Conservation (phyloP, 306 rosid species). For the Adenanthera pavonina region DNA sequence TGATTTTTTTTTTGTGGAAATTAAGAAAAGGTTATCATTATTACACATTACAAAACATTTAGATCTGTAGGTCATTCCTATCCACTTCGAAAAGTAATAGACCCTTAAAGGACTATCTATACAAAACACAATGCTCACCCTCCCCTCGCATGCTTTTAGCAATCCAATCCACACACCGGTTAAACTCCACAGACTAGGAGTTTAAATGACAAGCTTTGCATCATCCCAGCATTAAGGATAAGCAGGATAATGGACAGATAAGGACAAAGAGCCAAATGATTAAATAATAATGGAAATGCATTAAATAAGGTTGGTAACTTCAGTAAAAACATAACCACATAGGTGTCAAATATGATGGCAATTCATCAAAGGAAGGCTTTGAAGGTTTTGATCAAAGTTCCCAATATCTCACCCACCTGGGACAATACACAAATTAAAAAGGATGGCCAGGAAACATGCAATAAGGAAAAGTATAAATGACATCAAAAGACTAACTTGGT, state of each 20-base stretch:
- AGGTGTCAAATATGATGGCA: constrained; percentile 94
- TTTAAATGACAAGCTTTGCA: not conserved
- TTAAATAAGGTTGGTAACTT: constrained; percentile 7
- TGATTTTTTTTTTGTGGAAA: no score
- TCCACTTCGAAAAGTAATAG: no score
- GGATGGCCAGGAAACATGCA: not conserved
- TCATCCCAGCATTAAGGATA: not conserved
- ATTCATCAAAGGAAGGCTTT: constrained; percentile 91
- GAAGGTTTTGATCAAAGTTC: constrained; percentile 95
- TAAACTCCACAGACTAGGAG: no score
- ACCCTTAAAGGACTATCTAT: no score
- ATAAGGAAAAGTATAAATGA: not conserved
- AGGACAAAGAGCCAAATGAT: not conserved
- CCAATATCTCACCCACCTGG: constrained; percentile 98
- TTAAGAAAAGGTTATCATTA: no score
- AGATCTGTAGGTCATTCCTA: no score
- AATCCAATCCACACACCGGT: no score
- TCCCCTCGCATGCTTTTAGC: no score
- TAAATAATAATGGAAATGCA: not conserved
- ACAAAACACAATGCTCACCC: no score
- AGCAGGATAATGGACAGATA: not conserved
- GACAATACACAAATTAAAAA: constrained; percentile 35
- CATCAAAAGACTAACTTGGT: constrained; percentile 80
- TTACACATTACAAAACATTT: no score
- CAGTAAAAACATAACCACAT: constrained; percentile 90